Conservation (phyloP, 1,284 basidiomycete species). For the Ustilago xerochloae region DNA sequence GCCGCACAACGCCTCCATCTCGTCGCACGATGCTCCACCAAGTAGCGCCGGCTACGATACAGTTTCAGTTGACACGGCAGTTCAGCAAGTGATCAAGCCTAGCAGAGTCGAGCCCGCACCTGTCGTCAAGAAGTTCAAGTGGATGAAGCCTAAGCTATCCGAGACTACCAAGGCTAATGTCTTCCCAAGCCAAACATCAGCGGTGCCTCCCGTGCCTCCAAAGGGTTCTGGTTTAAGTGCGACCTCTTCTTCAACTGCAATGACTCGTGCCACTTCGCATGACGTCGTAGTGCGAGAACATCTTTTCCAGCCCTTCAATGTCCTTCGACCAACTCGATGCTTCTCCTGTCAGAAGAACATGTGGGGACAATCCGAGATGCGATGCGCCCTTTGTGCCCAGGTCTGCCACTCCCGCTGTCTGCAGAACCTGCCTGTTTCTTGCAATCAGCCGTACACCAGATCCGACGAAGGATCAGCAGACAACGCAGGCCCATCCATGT, state of each 20-base stretch:
- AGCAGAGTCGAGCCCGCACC: conserved; percentile 69
- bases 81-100: conserved; percentile 68
- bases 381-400: conserved; percentile 74
- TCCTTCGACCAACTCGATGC: conserved; percentile 88
- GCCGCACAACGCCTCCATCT: conserved; percentile 42
- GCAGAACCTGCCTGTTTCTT: conserved; percentile 55
- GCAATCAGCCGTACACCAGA: conserved; percentile 53
- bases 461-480: conserved; percentile 48
- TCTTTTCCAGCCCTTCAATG: conserved; percentile 87
- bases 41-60: conserved; percentile 38
- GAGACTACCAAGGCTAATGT: conserved; percentile 41
- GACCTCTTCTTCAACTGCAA: conserved; percentile 1
- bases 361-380: conserved; percentile 91
- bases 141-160: conserved; percentile 70
- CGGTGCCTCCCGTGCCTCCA: conserved; percentile 42
- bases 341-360: conserved; percentile 97
- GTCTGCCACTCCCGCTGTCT: conserved; percentile 60
- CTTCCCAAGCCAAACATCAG: not conserved
- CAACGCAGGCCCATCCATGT: conserved; percentile 77
- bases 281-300: conserved; percentile 72
- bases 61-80: conserved; percentile 64
- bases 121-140: conserved; percentile 71
- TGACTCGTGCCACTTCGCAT: conserved; percentile 44
- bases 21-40: conserved; percentile 40
- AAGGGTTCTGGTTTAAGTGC: conserved; percentile 17